Evolutionary conservation across 2,329 filamentous ascomycete genomes (phyloP).

Genomic region (Trichophyton benhamiae): DNA sequence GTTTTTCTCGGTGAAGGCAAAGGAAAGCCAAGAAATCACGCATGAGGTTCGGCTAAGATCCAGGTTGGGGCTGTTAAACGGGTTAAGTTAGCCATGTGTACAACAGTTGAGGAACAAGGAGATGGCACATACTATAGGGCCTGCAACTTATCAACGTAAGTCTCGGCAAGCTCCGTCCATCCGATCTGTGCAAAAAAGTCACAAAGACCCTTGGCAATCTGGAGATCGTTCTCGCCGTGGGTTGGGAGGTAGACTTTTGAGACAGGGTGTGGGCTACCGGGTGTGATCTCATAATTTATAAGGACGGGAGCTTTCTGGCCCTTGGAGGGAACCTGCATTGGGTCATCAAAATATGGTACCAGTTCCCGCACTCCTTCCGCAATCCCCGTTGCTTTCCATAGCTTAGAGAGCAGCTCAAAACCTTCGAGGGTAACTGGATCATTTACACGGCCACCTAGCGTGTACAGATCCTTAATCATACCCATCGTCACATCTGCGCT

Average conservation of each 20-base stretch:
- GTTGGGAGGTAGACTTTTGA: slow-evolving; percentile 8
- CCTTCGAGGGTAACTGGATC: slow-evolving; percentile 9
- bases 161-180: neutral
- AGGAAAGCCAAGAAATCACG: slow-evolving; percentile 8
- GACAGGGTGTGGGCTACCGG: neutral
- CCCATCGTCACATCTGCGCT: slow-evolving; percentile 11
- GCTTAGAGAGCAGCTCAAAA: slow-evolving; percentile 11
- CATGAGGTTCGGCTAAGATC: slow-evolving; percentile 1
- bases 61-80: neutral
- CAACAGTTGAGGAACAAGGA: neutral
- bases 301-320: slow-evolving; percentile 5
- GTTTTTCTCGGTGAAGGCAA: slow-evolving; percentile 8
- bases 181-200: slow-evolving; percentile 6
- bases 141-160: slow-evolving; percentile 5
- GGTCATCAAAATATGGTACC: slow-evolving; percentile 5
- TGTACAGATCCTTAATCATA: slow-evolving; percentile 14
- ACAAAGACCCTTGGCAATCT: neutral
- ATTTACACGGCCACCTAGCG: slow-evolving; percentile 12
- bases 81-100: neutral
- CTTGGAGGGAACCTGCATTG: neutral
- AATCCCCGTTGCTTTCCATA: slow-evolving; percentile 7
- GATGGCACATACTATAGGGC: neutral
- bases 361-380: slow-evolving; percentile 5
- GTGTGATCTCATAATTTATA: slow-evolving; percentile 8
- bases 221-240: slow-evolving; percentile 9